Percentiles rank a stretch among this genome's conserved stretches.
Evolutionary conservation across 192 early-diverging fungal species (phyloP).

Genomic region (Coemansia sp.): DNA sequence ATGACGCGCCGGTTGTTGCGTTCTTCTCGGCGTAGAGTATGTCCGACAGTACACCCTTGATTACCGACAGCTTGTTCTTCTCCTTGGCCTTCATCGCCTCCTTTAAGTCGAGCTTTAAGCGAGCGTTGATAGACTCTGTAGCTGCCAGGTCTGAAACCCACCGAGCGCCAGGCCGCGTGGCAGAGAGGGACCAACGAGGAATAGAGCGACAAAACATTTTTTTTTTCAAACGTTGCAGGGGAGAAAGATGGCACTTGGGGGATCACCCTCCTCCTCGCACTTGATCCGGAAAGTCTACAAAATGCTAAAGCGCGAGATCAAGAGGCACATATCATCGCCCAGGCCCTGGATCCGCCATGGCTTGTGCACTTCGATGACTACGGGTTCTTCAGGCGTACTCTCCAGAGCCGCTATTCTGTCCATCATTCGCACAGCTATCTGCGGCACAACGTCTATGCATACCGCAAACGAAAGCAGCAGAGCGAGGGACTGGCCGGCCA

Average conservation of each 20-base stretch:
- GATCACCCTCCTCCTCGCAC: background rate
- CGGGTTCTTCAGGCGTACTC: background rate
- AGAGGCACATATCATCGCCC: constrained; percentile 19
- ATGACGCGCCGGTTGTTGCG: constrained; percentile 21
- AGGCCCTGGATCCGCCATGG: constrained; percentile 29
- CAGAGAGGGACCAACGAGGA: background rate
- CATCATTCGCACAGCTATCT: constrained; percentile 12
- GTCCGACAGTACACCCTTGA: constrained; percentile 80
- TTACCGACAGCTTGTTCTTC: constrained; percentile 59
- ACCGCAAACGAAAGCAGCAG: constrained; percentile 37
- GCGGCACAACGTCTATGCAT: constrained; percentile 28
- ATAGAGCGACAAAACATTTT: constrained; percentile 8
- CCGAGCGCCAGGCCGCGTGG: background rate
- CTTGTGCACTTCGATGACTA: constrained; percentile 20
- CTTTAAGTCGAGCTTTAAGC: constrained; percentile 79
- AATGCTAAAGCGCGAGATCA: constrained; percentile 31
- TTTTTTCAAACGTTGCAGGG: background rate
- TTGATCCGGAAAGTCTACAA: background rate
- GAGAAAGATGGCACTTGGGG: background rate
- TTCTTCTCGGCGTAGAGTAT: constrained; percentile 78
- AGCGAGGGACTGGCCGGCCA: constrained; percentile 15
- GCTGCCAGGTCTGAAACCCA: background rate
- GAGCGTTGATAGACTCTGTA: constrained; percentile 14
- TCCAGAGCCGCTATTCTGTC: constrained; percentile 3
- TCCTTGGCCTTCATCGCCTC: constrained; percentile 75